phyloP scores from a whole-genome alignment of 305 asterid genomes.

The Solanum hybrid region DNA sequence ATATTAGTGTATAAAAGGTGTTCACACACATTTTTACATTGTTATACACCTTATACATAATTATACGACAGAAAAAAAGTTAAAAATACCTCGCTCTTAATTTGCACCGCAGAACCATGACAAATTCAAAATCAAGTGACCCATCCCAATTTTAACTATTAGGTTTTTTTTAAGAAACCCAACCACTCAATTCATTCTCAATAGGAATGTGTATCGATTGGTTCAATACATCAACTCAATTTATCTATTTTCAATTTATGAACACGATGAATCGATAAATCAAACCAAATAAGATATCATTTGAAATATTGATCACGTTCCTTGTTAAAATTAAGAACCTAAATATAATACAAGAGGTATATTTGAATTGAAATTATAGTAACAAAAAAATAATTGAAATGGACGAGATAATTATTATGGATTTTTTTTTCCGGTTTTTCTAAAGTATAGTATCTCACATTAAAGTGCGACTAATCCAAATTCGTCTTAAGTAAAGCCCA shows the following conservation, averaged over 20 bases:
- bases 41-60: not conserved
- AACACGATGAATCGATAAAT: not conserved
- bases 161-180: not conserved
- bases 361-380: not conserved
- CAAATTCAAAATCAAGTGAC: not conserved
- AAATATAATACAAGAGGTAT: not conserved
- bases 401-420: no score
- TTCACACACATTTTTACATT: not conserved
- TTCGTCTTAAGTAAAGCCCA: no score
- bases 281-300: not conserved
- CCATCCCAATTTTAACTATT: not conserved
- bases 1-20: not conserved
- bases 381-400: not conserved
- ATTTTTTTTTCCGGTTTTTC: fast-evolving
- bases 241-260: not conserved
- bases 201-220: not conserved
- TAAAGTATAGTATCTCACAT: no score
- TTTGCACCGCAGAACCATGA: not conserved
- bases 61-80: not conserved
- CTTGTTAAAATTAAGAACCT: not conserved
- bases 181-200: not conserved
- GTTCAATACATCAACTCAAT: not conserved
- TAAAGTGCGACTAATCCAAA: no score
- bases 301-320: not conserved
- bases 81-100: not conserved